Evolutionary conservation across 176 grass and related monocot genomes (phyloP).

Genomic region (Oryza punctata): DNA sequence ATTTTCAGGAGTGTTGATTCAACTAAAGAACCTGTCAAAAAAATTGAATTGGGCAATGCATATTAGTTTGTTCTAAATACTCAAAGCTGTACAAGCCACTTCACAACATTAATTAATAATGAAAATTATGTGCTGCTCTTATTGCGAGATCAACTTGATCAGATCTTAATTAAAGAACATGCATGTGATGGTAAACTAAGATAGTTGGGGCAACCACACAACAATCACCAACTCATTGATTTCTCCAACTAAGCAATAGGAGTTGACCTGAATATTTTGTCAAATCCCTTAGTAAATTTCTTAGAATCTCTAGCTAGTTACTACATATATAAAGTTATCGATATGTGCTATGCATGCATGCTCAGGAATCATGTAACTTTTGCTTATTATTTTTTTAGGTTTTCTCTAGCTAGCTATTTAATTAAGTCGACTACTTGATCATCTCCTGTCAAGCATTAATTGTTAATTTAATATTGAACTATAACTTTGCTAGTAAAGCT

Average conservation of each 20-base stretch:
- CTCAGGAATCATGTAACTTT: neutral
- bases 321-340: neutral
- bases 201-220: neutral
- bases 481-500: neutral
- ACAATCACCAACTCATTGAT: neutral
- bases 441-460: neutral
- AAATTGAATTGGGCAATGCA: neutral
- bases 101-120: constrained; percentile 2
- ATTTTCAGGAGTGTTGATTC: constrained; percentile 9
- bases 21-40: neutral
- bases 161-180: neutral
- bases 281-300: neutral
- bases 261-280: neutral
- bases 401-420: neutral
- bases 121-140: neutral
- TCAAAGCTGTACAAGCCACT: neutral
- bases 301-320: neutral
- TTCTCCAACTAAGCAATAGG: neutral
- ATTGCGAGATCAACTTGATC: neutral
- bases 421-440: neutral
- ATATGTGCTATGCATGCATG: neutral
- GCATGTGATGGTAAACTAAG: neutral
- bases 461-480: neutral
- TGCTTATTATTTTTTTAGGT: neutral
- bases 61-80: neutral